These are phyloP conservation scores for Physcomitrium patens DNA, from an alignment of 225 moss, liverwort and hornwort species.

Conservation along the genomic window DNA sequence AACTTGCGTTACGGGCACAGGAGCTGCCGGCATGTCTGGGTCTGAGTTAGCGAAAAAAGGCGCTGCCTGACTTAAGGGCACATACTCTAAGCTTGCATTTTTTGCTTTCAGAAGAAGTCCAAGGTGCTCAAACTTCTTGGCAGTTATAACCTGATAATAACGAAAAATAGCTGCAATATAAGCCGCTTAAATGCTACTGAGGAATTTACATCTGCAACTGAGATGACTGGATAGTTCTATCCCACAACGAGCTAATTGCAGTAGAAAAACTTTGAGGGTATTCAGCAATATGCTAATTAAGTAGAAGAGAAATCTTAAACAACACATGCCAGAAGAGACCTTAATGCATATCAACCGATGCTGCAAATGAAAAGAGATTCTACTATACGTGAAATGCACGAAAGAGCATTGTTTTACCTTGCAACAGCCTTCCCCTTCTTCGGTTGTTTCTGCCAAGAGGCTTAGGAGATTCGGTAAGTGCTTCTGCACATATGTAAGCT, in stretches of 20 bases:
- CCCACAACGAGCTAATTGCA: too few relatives aligned
- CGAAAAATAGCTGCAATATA: neutral
- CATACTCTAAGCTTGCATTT: constrained; percentile 46
- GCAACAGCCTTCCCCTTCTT: constrained; percentile 58
- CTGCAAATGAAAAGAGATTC: neutral
- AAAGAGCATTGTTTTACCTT: constrained; percentile 45
- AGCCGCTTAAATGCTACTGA: neutral
- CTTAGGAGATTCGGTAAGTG: constrained; percentile 59
- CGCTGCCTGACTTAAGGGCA: constrained; percentile 67
- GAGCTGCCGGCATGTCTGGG: constrained; percentile 82
- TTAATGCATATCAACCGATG: constrained; percentile 11
- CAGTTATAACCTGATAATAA: constrained; percentile 58
- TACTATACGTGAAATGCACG: neutral
- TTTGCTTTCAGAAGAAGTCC: constrained; percentile 65
- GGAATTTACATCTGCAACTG: too few relatives aligned
- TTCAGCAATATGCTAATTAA: neutral
- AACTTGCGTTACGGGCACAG: constrained; percentile 71
- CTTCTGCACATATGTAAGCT: constrained; percentile 69
- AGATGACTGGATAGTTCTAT: too few relatives aligned
- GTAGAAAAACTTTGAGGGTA: neutral
- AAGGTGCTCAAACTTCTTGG: constrained; percentile 73
- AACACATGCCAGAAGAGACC: neutral
- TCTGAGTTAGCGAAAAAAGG: constrained; percentile 85
- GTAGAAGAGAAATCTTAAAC: neutral
- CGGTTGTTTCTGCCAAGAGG: constrained; percentile 68